Evolutionary conservation across 805 yeast species (phyloP).

Genomic region (Clavispora asparagi): DNA sequence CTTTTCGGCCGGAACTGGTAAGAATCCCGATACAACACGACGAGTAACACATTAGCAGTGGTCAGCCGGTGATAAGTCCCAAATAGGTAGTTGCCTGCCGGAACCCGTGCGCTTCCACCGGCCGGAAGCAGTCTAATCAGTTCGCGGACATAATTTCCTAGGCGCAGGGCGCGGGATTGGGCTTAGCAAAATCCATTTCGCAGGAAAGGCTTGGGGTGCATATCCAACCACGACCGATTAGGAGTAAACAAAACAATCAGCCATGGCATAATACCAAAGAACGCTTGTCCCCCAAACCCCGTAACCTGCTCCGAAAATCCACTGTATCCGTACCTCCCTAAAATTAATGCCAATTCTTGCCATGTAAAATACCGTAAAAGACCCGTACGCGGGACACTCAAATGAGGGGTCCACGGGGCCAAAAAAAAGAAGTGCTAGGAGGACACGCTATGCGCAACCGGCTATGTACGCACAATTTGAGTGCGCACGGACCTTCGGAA

Average conservation of each 20-base stretch:
- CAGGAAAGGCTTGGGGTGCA: background rate
- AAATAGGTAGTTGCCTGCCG: background rate
- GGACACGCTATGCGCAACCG: background rate
- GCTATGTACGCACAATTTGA: background rate
- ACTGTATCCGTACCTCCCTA: too few species aligned
- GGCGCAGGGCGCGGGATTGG: too few species aligned
- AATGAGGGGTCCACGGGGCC: background rate
- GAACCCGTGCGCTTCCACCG: background rate
- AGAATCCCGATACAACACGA: background rate
- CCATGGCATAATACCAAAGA: background rate
- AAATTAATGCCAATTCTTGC: too few species aligned
- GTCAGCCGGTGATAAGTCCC: background rate
- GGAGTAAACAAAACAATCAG: background rate
- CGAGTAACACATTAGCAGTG: too few species aligned
- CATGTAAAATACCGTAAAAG: too few species aligned
- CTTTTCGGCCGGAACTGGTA: background rate
- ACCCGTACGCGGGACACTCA: too few species aligned
- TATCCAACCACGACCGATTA: background rate
- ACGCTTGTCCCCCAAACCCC: too few species aligned
- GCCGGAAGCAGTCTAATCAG: background rate
- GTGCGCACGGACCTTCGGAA: background rate
- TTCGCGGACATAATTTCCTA: too few species aligned
- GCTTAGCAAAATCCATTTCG: too few species aligned
- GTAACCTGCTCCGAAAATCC: too few species aligned
- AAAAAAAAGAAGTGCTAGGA: background rate